Evolutionary conservation across 2,329 filamentous ascomycete genomes (phyloP).

Genomic region (Aspergillus caelatus): DNA sequence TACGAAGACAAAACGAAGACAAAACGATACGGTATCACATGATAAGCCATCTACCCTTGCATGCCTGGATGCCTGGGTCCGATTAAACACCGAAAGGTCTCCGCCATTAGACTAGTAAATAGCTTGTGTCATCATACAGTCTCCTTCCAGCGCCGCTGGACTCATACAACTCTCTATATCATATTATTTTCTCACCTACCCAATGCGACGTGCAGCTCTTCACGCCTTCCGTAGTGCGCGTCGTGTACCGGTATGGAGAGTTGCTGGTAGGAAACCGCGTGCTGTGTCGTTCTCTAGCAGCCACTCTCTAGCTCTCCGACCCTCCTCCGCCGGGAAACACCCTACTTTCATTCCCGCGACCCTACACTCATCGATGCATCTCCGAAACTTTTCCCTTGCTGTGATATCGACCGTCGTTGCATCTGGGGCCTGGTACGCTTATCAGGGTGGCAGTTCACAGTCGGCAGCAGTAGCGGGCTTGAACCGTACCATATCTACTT

Average conservation of each 20-base stretch:
- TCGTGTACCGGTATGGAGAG: slow-evolving; percentile 48
- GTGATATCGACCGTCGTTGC: slow-evolving; percentile 52
- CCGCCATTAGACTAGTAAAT: neutral
- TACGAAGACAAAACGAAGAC: slow-evolving; percentile 11
- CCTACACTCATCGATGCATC: slow-evolving; percentile 51
- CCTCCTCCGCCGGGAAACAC: slow-evolving; percentile 38
- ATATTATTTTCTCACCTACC: slow-evolving; percentile 18
- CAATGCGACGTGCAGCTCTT: slow-evolving; percentile 53
- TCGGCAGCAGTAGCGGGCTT: slow-evolving; percentile 26
- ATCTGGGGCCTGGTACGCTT: slow-evolving; percentile 53
- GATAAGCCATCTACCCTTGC: neutral
- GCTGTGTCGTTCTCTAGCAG: slow-evolving; percentile 41
- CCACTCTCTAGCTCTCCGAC: slow-evolving; percentile 40
- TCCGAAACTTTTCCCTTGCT: slow-evolving; percentile 52
- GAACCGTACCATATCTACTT: slow-evolving; percentile 30
- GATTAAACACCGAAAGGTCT: neutral
- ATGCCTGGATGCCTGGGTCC: slow-evolving; percentile 11
- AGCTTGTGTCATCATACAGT: neutral
- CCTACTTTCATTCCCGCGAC: slow-evolving; percentile 37
- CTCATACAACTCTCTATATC: neutral
- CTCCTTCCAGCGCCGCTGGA: slow-evolving; percentile 15
- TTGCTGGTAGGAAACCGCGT: slow-evolving; percentile 39
- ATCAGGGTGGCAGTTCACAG: slow-evolving; percentile 41
- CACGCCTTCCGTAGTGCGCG: slow-evolving; percentile 53
- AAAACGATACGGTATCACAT: neutral